A percentile compares a stretch with the other conserved stretches of the same genome.
These are phyloP conservation scores for Talaromyces nanjingensis DNA, from an alignment of 495 filamentous ascomycete species.

Conservation along the genomic window DNA sequence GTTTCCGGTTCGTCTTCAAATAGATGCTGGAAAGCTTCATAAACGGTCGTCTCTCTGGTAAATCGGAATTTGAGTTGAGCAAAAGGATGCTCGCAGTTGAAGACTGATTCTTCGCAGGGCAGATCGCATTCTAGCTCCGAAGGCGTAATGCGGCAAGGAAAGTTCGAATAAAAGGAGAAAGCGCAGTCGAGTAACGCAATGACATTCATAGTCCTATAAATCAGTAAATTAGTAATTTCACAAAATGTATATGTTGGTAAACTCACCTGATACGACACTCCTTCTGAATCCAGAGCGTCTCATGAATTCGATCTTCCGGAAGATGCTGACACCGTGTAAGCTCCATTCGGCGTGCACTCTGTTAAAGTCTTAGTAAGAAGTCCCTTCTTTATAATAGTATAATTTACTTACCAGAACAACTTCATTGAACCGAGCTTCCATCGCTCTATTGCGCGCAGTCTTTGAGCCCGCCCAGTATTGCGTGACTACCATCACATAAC, in stretches of 20 bases:
- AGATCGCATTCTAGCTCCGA: slow-evolving; percentile 35
- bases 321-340: slow-evolving; percentile 29
- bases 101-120: slow-evolving; percentile 31
- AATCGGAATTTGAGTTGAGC: slow-evolving; percentile 29
- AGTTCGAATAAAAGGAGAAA: slow-evolving; percentile 40
- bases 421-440: slow-evolving; percentile 39
- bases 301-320: slow-evolving; percentile 21
- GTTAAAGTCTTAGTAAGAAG: slow-evolving; percentile 7
- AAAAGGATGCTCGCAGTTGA: slow-evolving; percentile 33
- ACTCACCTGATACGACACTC: slow-evolving; percentile 38
- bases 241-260: neutral
- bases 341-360: slow-evolving; percentile 31
- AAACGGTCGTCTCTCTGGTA: slow-evolving; percentile 24
- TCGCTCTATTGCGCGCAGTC: slow-evolving; percentile 31
- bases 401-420: slow-evolving; percentile 27
- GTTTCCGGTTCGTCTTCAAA: slow-evolving; percentile 19
- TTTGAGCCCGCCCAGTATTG: slow-evolving; percentile 43
- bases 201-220: slow-evolving; percentile 27
- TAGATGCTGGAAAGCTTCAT: slow-evolving; percentile 28
- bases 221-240: slow-evolving; percentile 10
- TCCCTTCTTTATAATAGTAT: neutral
- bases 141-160: slow-evolving; percentile 32
- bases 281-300: slow-evolving; percentile 37
- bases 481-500: slow-evolving; percentile 30
- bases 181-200: slow-evolving; percentile 36